Conservation (phyloP, 2,329 filamentous ascomycete species). For the Pyrenochaeta sp. region DNA sequence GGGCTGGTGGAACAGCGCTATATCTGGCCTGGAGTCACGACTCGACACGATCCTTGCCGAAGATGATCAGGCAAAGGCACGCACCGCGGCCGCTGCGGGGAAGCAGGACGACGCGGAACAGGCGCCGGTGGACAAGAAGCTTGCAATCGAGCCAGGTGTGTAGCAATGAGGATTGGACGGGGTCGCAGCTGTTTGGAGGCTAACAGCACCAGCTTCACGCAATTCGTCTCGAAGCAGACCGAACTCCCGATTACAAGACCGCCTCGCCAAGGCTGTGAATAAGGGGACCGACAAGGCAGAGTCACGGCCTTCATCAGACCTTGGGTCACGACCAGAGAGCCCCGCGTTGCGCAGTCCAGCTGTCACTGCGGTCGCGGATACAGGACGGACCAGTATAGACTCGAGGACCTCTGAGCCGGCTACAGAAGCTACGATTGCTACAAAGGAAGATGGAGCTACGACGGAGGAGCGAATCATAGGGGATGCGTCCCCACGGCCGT, state of each 20-base stretch:
- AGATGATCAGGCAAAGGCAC: constrained; percentile 64
- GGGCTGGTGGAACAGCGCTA: constrained; percentile 70
- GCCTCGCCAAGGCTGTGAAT: constrained; percentile 85
- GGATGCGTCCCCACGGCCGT: constrained; percentile 28
- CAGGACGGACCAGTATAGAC: constrained; percentile 55
- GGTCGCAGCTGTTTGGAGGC: constrained; percentile 11
- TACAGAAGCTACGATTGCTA: constrained; percentile 16
- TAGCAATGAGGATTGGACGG: constrained; percentile 3
- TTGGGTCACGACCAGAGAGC: constrained; percentile 62
- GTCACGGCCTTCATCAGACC: constrained; percentile 57
- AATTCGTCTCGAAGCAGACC: constrained; percentile 70
- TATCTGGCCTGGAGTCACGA: constrained; percentile 91
- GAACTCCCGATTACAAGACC: constrained; percentile 87
- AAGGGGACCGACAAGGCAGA: constrained; percentile 67
- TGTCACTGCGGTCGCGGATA: constrained; percentile 34
- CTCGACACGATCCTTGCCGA: constrained; percentile 92
- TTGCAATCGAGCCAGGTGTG: constrained; percentile 44
- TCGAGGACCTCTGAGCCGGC: constrained; percentile 45
- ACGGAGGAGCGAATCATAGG: constrained; percentile 18
- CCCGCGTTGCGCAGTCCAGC: constrained; percentile 51
- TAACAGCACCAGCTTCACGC: constrained; percentile 59
- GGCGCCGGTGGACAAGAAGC: constrained; percentile 34
- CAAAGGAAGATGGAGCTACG: constrained; percentile 19
- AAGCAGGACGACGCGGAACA: constrained; percentile 41
- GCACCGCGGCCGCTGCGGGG: constrained; percentile 47